These are phyloP conservation scores for Chlorella sp. DNA, from an alignment of 139 green algal species.

Conservation along the genomic window DNA sequence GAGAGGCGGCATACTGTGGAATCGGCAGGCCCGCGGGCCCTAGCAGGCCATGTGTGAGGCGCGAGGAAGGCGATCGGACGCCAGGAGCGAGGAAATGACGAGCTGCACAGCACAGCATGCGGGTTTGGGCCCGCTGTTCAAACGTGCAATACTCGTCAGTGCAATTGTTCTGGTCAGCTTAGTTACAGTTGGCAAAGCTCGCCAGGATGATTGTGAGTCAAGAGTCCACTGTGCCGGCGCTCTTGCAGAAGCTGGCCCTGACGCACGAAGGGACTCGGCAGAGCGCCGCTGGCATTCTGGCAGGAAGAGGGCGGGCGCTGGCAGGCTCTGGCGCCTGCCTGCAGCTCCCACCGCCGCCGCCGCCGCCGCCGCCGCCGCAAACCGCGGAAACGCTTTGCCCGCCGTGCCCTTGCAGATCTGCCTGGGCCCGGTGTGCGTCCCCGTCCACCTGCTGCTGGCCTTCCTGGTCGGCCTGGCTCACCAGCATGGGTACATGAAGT, in stretches of 20 bases:
- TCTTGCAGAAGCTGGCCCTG: not conserved
- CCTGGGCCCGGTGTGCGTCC: conserved; percentile 62
- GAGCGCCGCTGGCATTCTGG: not conserved
- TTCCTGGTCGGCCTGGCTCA: conserved; percentile 61
- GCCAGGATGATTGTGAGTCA: conserved; percentile 19
- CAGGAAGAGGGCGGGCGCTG: not conserved
- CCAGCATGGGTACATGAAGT: conserved; percentile 56
- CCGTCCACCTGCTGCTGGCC: conserved; percentile 61
- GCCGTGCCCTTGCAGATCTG: conserved; percentile 43
- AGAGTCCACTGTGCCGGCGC: no score
- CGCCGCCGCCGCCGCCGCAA: not conserved
- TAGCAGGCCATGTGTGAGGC: not conserved
- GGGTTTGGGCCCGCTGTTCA: no score
- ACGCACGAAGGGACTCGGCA: no score
- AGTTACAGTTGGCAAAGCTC: not conserved
- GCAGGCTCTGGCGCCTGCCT: no score
- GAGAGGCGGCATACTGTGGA: not conserved
- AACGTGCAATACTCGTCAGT: not conserved
- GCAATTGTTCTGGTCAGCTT: not conserved
- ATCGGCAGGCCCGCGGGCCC: no score
- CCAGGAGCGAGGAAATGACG: not conserved
- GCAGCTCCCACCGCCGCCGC: not conserved
- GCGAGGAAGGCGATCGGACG: not conserved
- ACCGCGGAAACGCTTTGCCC: not conserved
- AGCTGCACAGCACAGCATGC: no score